Evolutionary conservation across 768 basidiomycete species (phyloP).

Genomic region (Macrolepiota albuminosa): DNA sequence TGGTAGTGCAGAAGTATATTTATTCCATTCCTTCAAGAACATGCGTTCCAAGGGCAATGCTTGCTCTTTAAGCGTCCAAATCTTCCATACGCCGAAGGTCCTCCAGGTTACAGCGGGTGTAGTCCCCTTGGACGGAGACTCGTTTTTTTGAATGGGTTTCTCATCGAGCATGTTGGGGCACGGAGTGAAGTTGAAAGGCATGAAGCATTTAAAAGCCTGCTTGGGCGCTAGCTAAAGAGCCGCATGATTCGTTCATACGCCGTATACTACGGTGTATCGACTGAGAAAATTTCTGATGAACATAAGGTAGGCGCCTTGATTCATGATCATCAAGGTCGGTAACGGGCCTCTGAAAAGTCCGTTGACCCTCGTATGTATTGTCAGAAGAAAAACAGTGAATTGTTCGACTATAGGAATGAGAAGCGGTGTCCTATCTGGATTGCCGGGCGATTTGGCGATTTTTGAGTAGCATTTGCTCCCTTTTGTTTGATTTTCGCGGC

Average conservation of each 20-base stretch:
- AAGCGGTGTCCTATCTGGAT: no score
- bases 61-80: constrained; percentile 9
- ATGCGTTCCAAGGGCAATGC: constrained; percentile 1
- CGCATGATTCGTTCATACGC: neutral
- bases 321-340: neutral
- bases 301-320: neutral
- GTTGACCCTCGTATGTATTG: no score
- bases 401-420: no score
- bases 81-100: constrained; percentile 11
- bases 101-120: neutral
- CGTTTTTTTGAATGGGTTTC: neutral
- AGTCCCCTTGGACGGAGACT: neutral
- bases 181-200: neutral
- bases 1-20: constrained; percentile 8
- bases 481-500: no score
- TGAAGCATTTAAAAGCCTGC: neutral
- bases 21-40: constrained; percentile 7
- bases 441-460: no score
- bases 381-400: no score
- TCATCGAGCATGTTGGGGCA: neutral
- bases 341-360: no score
- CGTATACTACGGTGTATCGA: neutral
- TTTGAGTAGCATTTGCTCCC: no score
- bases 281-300: neutral
- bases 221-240: neutral